Evolutionary conservation across 331 rosid genomes (phyloP).

Genomic region (Ulmus americana): DNA sequence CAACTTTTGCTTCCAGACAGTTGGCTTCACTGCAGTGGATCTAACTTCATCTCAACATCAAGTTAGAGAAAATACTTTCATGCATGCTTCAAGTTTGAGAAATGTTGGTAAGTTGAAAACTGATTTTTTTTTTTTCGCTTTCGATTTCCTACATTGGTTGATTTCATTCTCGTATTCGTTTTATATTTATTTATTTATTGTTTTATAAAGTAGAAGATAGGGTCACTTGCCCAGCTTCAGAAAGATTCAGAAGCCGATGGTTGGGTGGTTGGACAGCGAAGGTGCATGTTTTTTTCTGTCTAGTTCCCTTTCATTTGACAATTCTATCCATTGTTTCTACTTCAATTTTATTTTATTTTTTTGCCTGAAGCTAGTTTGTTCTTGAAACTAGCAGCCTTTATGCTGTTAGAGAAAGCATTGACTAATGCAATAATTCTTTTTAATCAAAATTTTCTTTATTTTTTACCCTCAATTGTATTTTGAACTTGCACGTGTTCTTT

Average conservation of each 20-base stretch:
- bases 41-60: conserved; percentile 25
- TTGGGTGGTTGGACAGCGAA: conserved; percentile 69
- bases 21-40: conserved; percentile 23
- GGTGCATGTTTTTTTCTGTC: conserved; percentile 36
- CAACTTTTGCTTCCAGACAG: conserved; percentile 40
- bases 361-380: neutral
- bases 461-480: neutral
- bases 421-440: neutral
- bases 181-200: neutral
- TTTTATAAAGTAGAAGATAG: conserved; percentile 29
- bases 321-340: conserved; percentile 6
- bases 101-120: conserved; percentile 38
- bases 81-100: conserved; percentile 18
- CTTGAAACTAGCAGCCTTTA: neutral
- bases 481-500: neutral
- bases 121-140: conserved; percentile 9
- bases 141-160: neutral
- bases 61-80: conserved; percentile 3
- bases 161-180: conserved; percentile 12
- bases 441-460: neutral
- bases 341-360: neutral
- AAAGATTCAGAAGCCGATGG: conserved; percentile 76
- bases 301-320: conserved; percentile 8
- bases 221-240: conserved; percentile 26
- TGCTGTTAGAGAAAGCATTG: neutral